These are phyloP conservation scores for Samsoniella hepiali DNA, from an alignment of 2,329 filamentous ascomycete species.

Conservation along the genomic window DNA sequence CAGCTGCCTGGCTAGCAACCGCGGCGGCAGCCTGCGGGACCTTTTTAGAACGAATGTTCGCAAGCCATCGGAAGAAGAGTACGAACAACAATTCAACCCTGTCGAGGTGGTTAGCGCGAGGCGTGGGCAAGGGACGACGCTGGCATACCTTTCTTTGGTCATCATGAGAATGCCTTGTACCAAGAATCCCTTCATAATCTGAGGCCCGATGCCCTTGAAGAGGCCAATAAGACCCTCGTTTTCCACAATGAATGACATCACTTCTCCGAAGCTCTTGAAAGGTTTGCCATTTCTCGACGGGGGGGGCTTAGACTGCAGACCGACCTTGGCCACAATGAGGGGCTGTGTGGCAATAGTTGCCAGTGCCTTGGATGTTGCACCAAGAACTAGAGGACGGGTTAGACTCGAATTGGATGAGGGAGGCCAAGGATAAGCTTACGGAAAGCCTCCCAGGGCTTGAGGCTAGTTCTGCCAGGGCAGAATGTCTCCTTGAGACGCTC, in stretches of 20 bases:
- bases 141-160: constrained; percentile 84
- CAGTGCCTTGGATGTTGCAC: constrained; percentile 86
- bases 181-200: constrained; percentile 86
- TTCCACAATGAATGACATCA: constrained; percentile 90
- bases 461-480: constrained; percentile 70
- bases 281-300: constrained; percentile 80
- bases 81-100: constrained; percentile 88
- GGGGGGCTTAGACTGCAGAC: constrained; percentile 89
- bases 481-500: constrained; percentile 77
- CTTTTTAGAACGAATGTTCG: constrained; percentile 65
- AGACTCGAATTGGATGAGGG: neutral
- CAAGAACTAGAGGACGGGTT: constrained; percentile 60
- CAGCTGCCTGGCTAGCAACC: constrained; percentile 43
- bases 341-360: constrained; percentile 93
- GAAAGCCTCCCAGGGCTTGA: constrained; percentile 87
- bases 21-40: constrained; percentile 63
- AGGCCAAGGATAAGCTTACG: constrained; percentile 53
- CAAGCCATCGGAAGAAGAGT: constrained; percentile 77
- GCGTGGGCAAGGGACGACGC: neutral
- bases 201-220: constrained; percentile 95
- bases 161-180: constrained; percentile 98
- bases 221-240: constrained; percentile 80
- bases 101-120: constrained; percentile 22
- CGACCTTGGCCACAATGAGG: constrained; percentile 95
- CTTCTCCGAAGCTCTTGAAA: constrained; percentile 89